These are phyloP conservation scores for Penicillium sp. DNA, from an alignment of 2,329 filamentous ascomycete species.

Conservation along the genomic window DNA sequence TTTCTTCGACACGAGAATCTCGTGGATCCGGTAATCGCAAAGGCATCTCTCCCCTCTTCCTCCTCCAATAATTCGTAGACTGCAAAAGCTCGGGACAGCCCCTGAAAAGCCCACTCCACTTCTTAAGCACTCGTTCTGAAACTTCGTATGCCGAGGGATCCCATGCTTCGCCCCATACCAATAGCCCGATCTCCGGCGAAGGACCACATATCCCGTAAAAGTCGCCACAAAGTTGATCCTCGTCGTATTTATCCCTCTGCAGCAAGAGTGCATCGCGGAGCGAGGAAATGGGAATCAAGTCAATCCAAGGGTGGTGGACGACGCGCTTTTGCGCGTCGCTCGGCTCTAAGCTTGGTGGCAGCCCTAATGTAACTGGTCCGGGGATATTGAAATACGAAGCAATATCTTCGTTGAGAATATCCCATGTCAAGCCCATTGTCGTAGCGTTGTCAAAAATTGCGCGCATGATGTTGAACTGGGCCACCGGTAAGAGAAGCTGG, in stretches of 20 bases:
- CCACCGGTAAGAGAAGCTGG: background rate
- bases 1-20: background rate
- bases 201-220: conserved; percentile 11
- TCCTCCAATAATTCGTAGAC: conserved; percentile 25
- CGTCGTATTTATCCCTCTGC: conserved; percentile 15
- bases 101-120: conserved; percentile 25
- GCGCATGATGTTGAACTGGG: conserved; percentile 10
- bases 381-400: conserved; percentile 17
- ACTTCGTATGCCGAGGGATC: conserved; percentile 28
- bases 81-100: conserved; percentile 25
- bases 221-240: conserved; percentile 22
- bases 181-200: conserved; percentile 14
- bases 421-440: conserved; percentile 11
- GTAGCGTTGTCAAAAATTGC: conserved; percentile 14
- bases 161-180: conserved; percentile 32
- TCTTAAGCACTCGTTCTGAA: conserved; percentile 22
- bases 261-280: conserved; percentile 24
- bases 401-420: conserved; percentile 14
- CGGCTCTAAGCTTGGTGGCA: conserved; percentile 17
- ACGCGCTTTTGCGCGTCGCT: conserved; percentile 12
- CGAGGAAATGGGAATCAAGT: conserved; percentile 24
- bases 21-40: background rate
- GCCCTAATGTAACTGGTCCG: conserved; percentile 6
- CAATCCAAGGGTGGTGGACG: conserved; percentile 30
- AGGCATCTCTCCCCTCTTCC: conserved; percentile 19